phyloP scores from a whole-genome alignment of 495 filamentous ascomycete genomes.

The Penicillium chermesinum region DNA sequence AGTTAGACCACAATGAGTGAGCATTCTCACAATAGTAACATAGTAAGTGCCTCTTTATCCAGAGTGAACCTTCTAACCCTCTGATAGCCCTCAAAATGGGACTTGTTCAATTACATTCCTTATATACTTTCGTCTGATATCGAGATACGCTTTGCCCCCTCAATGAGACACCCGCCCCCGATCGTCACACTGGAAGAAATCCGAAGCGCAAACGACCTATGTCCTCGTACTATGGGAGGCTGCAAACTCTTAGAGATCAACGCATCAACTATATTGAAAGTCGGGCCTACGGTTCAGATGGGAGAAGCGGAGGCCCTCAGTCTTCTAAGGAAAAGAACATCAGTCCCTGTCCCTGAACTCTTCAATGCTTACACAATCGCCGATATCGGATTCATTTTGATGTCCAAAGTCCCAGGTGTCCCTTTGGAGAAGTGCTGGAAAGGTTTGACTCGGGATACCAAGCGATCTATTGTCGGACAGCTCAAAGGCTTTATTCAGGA shows the following conservation, averaged over 20 bases:
- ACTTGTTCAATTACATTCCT: conserved; percentile 5
- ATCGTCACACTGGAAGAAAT: conserved; percentile 10
- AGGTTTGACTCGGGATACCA: conserved; percentile 1
- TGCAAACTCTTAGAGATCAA: conserved; percentile 12
- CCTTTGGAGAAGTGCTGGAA: conserved; percentile 13
- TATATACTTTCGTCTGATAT: conserved; percentile 6
- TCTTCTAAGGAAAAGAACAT: conserved; percentile 18
- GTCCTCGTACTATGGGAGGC: conserved; percentile 7
- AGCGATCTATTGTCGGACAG: conserved; percentile 7
- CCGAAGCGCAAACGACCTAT: conserved; percentile 5
- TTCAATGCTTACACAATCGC: conserved; percentile 22
- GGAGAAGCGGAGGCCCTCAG: conserved; percentile 24
- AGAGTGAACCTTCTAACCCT: conserved; percentile 4
- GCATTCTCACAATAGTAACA: too few species aligned
- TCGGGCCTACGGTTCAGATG: conserved; percentile 14
- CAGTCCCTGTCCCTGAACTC: conserved; percentile 26
- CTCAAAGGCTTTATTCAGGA: conserved; percentile 12
- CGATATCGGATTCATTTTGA: conserved; percentile 26
- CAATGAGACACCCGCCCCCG: conserved; percentile 2
- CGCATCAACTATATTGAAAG: conserved; percentile 17
- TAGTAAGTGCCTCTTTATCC: conserved; percentile 6
- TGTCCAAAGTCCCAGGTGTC: conserved; percentile 20
- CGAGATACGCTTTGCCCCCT: conserved; percentile 6
- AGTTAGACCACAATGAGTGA: too few species aligned
- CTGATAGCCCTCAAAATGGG: conserved; percentile 9